phyloP scores from a whole-genome alignment of 2,329 filamentous ascomycete genomes.

The Monilinia aucupariae region DNA sequence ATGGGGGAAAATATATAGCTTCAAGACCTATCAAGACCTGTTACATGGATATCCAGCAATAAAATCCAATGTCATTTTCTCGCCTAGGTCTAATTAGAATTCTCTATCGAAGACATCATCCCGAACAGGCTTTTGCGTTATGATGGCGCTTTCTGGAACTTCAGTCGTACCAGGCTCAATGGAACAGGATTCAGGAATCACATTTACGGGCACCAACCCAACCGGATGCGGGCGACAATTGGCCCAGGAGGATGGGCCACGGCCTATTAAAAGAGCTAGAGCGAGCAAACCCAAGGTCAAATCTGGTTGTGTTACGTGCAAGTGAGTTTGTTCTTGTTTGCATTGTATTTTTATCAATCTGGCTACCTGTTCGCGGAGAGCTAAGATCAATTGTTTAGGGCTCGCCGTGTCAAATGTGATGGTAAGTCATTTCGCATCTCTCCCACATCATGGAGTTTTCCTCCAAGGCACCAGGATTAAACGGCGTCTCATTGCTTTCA shows the following conservation, averaged over 20 bases:
- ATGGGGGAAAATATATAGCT: not conserved
- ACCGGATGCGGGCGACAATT: conserved; percentile 18
- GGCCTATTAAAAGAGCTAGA: conserved; percentile 25
- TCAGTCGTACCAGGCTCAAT: not conserved
- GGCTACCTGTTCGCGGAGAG: too few relatives aligned
- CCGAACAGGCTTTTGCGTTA: not conserved
- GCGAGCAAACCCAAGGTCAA: conserved; percentile 50
- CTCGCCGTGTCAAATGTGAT: conserved; percentile 61
- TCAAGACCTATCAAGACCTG: not conserved
- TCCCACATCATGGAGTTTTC: not conserved
- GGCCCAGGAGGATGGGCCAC: conserved; percentile 21
- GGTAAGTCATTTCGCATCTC: conserved; percentile 5
- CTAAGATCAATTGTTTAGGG: not conserved
- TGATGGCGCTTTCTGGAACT: conserved; percentile 1
- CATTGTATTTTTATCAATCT: not conserved
- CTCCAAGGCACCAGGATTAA: not conserved
- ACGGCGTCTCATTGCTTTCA: not conserved
- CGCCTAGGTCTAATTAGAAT: not conserved
- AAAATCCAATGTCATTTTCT: conserved; percentile 1
- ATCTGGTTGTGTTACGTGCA: conserved; percentile 62
- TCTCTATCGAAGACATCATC: not conserved
- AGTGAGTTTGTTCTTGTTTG: conserved; percentile 40
- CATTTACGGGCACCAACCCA: not conserved
- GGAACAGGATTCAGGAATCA: not conserved
- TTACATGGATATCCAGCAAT: not conserved